Conservation (phyloP, 106 monocot genomes). For the Dioscorea dumetorum region DNA sequence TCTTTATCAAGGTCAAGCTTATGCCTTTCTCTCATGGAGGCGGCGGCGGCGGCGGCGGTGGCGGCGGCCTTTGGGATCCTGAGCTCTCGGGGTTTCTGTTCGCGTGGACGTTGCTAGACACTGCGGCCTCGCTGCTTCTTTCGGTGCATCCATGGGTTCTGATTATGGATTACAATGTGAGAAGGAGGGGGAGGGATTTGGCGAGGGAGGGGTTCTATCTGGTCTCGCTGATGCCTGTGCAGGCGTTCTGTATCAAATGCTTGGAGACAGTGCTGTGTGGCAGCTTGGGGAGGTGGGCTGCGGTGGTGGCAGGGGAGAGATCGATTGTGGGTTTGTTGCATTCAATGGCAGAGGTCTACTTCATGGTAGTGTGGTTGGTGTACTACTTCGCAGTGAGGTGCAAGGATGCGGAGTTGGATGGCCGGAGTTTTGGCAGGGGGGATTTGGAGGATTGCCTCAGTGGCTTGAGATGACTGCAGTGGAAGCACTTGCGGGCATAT, state of each 20-base stretch:
- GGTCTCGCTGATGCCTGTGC: conserved; percentile 24
- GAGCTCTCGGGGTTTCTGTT: conserved; percentile 36
- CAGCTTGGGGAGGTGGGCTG: conserved; percentile 24
- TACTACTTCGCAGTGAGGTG: conserved; percentile 43
- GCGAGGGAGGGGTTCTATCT: conserved; percentile 46
- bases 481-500: not conserved
- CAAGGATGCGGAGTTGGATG: conserved; percentile 36
- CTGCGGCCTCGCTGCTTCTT: conserved; percentile 26
- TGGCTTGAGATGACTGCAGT: conserved; percentile 20
- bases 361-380: conserved; percentile 73
- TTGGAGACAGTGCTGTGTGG: conserved; percentile 50
- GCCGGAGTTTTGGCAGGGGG: conserved; percentile 39
- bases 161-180: conserved; percentile 27
- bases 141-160: conserved; percentile 52
- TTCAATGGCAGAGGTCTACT: conserved; percentile 57
- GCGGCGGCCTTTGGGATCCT: conserved; percentile 1
- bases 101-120: conserved; percentile 49
- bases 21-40: conserved; percentile 60
- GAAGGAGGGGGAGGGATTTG: conserved; percentile 36
- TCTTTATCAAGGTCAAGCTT: conserved; percentile 50
- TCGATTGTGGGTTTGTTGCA: conserved; percentile 27
- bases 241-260: conserved; percentile 38
- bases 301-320: conserved; percentile 32
- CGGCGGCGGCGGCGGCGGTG: conserved; percentile 20
- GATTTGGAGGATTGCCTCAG: conserved; percentile 50